These are phyloP conservation scores for Penicillium sp. DNA, from an alignment of 2,329 filamentous ascomycete species.

Conservation along the genomic window DNA sequence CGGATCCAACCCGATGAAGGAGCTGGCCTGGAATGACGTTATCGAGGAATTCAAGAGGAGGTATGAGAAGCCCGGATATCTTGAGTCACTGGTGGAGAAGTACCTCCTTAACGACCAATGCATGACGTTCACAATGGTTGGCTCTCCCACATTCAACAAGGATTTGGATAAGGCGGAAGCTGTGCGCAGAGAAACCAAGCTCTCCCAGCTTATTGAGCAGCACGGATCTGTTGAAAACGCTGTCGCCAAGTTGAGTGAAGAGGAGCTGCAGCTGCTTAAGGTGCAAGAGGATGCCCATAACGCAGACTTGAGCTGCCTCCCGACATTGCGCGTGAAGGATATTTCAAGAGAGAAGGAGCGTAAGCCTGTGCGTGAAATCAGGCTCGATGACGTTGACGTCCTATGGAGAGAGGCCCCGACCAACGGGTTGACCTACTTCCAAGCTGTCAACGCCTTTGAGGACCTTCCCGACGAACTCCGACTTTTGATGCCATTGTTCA, in stretches of 20 bases:
- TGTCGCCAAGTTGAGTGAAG: conserved; percentile 67
- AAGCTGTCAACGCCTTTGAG: conserved; percentile 76
- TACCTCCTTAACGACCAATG: conserved; percentile 86
- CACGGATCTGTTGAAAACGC: conserved; percentile 71
- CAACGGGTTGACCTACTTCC: conserved; percentile 94
- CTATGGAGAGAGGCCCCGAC: conserved; percentile 93
- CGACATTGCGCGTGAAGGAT: conserved; percentile 82
- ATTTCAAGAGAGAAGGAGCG: conserved; percentile 77
- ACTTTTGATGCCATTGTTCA: conserved; percentile 82
- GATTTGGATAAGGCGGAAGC: conserved; percentile 76
- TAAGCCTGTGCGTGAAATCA: conserved; percentile 62
- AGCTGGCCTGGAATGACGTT: conserved; percentile 87
- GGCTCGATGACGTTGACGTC: conserved; percentile 63
- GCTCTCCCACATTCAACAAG: conserved; percentile 70
- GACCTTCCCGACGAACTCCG: conserved; percentile 81
- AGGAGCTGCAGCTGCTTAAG: conserved; percentile 74
- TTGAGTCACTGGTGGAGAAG: conserved; percentile 82
- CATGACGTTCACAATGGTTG: conserved; percentile 91
- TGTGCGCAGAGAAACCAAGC: conserved; percentile 69
- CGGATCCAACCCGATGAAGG: conserved; percentile 86
- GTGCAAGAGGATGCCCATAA: conserved; percentile 82
- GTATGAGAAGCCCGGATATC: conserved; percentile 72
- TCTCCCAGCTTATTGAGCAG: conserved; percentile 65
- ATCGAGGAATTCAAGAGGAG: conserved; percentile 76
- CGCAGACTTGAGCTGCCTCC: conserved; percentile 81